Base-by-base conservation (phyloP, 331 rosid genomes). In the Cucumis variabilis region DNA sequence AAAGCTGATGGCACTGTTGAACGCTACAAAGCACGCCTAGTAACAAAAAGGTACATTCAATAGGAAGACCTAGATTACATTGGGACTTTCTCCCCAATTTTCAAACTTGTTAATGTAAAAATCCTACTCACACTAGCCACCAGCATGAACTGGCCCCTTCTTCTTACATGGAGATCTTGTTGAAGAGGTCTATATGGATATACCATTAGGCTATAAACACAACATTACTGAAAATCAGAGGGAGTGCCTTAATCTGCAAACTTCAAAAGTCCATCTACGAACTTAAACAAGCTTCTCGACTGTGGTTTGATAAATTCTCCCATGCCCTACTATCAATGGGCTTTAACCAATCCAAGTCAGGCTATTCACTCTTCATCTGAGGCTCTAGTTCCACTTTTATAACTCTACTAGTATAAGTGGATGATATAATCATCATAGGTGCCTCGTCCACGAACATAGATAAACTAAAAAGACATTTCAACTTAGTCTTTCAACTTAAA, bases 381-480 rank as follows among this genome's bases (percentile, higher is more conserved):
- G 67, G 67, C 4, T 1, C 0, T 20, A 11, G 67, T 0, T 0
- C 11, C 1, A 7, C 24, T 0, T 62, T 62, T 7, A 8, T 8
- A 6, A 24, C 24, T 7, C 3, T 62, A 20, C 9, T 20, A 7
- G 24, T 62, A 2, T 62, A 20, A 2, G 24, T 62, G 0, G 67
- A 62, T 62, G 67, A 62, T 19, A 60, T 60, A 5, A 17, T 60
- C 10, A 6, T 60, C 10, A 60, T n/a, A 5, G 3, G 66, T 5
- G 23, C 11, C 2, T 19, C n/a, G 1, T 0, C n/a, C 2, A 5
- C n/a, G 0, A 7, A 60, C 2, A 17, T 60, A 1, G 10, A 17
- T 2, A 6, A 0, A 0, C 23, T 60, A 0, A 60, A 60, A 2
- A 0, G 1, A 0, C 66, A 17, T 60, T 2, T 60, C 1, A 17